Evolutionary conservation across 163 green algal genomes (phyloP), one percentile per base, ranked within the genome.

Genomic region (Prototheca wickerhamii): DNA sequence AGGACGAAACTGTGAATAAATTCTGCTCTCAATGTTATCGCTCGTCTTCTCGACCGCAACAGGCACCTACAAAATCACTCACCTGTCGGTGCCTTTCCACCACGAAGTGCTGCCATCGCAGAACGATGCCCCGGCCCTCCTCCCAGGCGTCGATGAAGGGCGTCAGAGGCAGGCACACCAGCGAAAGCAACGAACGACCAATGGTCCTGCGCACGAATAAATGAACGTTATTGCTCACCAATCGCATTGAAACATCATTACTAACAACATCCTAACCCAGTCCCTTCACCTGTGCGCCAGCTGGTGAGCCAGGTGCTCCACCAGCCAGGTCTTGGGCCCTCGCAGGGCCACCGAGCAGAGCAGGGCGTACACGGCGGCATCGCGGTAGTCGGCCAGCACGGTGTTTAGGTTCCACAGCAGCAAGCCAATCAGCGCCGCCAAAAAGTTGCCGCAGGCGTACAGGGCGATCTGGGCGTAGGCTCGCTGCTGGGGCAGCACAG

Each of bases 311-410:
- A 78, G 21, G 35, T 58, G 42, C 3, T 42, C 2, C 26, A 84
- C 72, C 33, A 84, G 57, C 31, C 57, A 70, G 7, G 77, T 67
- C 35, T 83, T 83, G 23, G 68, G 60, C 25, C 67, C 65, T 17
- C 76, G 65, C 49, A 84, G 69, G 3, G 77, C 75, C 30, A 82
- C 68, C 21, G 51, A 71, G 58, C 63, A 77, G 20, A 84, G 66
- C 26, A 83, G 58, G 3, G 75, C 75, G 37, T 78, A 84, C 17
- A 84, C 53, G 58, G 80, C 71, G 8, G 68, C 51, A 58, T 76
- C 76, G 0, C 65, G 63, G 44, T 79, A 83, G 26, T 75, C 72
- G 4, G 65, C 55, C 46, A 74, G 58, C n/a, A 84, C 63, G 28
- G 46, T 53, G 59, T 65, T 75, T 6, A 79, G 46, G 51, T 72